Conservation (phyloP, 352 stramenopile species). For the Phytophthora capsici region DNA sequence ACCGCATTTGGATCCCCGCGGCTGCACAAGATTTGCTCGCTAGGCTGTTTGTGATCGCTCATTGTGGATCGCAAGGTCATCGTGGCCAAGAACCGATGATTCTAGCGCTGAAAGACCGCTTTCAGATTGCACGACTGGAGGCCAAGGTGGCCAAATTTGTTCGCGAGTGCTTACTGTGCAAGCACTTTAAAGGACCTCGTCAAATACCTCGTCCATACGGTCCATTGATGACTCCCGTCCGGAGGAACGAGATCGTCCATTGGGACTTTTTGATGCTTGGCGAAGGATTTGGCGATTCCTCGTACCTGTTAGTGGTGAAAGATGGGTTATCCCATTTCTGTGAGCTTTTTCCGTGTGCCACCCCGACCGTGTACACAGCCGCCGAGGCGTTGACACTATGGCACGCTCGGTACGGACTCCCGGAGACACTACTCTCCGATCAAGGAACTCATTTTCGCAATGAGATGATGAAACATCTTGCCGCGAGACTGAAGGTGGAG, state of each 20-base stretch:
- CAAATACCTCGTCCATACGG: not conserved
- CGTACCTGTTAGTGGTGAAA: not conserved
- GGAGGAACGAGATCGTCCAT: not conserved
- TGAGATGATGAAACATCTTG: no score
- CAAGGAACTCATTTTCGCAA: no score
- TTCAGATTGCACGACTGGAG: not conserved
- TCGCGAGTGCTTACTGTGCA: slow-evolving; percentile 15
- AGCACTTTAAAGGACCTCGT: slow-evolving; percentile 11
- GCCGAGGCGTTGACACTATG: no score
- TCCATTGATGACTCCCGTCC: not conserved
- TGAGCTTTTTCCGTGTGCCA: not conserved
- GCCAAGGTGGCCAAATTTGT: slow-evolving; percentile 1
- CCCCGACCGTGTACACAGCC: no score
- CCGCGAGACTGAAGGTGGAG: no score
- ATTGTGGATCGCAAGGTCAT: slow-evolving; percentile 2
- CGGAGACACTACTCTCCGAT: no score
- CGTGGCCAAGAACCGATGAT: slow-evolving; percentile 9
- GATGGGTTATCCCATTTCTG: not conserved
- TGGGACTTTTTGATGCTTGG: not conserved
- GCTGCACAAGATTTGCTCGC: no score
- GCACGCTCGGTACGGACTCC: no score
- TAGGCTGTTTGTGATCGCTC: no score
- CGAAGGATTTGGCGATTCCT: not conserved
- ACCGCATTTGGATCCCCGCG: no score
- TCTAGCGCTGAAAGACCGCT: not conserved